A percentile compares a stretch with the other conserved stretches of the same genome.
Conservation (phyloP, 352 stramenopile genomes). For the Globisporangium carolinianum region DNA sequence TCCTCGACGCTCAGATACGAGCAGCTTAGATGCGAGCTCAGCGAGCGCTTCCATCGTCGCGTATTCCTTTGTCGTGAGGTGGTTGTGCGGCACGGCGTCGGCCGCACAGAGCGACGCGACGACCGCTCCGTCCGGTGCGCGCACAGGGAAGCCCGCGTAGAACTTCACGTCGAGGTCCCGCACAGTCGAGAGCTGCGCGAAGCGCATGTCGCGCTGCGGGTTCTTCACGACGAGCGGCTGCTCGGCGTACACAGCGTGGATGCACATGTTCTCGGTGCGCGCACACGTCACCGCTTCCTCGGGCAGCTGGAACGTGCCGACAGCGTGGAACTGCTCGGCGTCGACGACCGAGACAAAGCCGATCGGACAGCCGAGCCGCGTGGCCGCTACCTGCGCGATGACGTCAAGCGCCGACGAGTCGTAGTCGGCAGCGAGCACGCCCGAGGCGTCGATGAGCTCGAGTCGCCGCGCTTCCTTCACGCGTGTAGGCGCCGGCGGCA, state of each 20-base stretch:
- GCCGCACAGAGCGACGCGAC: conserved; percentile 37
- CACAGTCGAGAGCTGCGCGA: conserved; percentile 41
- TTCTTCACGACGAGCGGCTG: conserved; percentile 59
- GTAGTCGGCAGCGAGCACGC: conserved; percentile 31
- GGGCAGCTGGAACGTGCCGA: conserved; percentile 37
- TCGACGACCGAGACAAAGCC: conserved; percentile 58
- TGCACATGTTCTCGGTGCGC: conserved; percentile 51
- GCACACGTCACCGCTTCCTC: conserved; percentile 20
- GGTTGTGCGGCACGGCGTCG: conserved; percentile 36
- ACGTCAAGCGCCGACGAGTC: conserved; percentile 44
- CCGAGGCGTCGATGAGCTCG: conserved; percentile 34
- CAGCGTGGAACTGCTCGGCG: conserved; percentile 35
- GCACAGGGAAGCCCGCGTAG: conserved; percentile 58
- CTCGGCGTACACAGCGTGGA: conserved; percentile 51
- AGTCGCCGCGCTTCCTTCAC: conserved; percentile 40
- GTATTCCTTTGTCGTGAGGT: conserved; percentile 66
- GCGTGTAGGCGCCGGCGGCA: conserved; percentile 29
- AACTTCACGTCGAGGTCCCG: conserved; percentile 45
- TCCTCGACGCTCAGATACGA: conserved; percentile 4
- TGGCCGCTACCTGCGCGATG: conserved; percentile 44
- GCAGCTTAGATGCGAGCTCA: conserved; percentile 42
- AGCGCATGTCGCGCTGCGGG: conserved; percentile 55
- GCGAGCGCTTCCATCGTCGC: conserved; percentile 61
- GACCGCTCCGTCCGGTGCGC: conserved; percentile 34
- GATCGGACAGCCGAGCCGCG: conserved; percentile 44